A percentile compares a stretch with the other conserved stretches of the same genome.
phyloP scores from a whole-genome alignment of 257 asterid genomes.

The Nicotiana obtusifolia region DNA sequence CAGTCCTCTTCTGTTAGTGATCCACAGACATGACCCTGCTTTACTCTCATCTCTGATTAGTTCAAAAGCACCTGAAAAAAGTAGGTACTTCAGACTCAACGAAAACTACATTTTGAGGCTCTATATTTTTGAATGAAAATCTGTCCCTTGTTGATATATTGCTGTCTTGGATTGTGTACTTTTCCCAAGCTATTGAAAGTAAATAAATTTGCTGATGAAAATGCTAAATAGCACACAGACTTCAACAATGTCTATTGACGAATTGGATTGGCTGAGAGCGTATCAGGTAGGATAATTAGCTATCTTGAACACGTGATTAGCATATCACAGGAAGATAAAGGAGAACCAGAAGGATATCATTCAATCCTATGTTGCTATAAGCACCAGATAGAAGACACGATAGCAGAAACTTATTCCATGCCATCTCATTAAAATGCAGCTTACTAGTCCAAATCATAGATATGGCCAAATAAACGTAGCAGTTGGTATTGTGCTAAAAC shows the following conservation, averaged over 20 bases:
- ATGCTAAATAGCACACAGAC: too few relatives aligned
- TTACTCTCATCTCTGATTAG: slow-evolving; percentile 78
- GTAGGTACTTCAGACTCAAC: slow-evolving; percentile 19
- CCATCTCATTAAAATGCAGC: not conserved
- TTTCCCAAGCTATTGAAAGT: not conserved
- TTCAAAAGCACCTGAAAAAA: slow-evolving; percentile 64
- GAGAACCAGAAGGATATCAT: not conserved
- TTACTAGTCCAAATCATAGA: not conserved
- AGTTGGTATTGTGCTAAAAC: not conserved
- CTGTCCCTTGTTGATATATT: not conserved
- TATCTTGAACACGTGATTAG: too few relatives aligned
- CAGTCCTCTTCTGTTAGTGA: slow-evolving; percentile 73
- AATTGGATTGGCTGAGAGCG: too few relatives aligned
- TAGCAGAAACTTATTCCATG: too few relatives aligned
- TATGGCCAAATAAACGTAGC: not conserved
- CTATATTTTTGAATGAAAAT: not conserved
- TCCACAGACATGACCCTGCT: slow-evolving; percentile 95
- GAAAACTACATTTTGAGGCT: not conserved
- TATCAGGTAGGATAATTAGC: too few relatives aligned
- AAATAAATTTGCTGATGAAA: too few relatives aligned
- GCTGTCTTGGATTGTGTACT: not conserved
- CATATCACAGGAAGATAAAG: not conserved
- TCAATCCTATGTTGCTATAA: too few relatives aligned
- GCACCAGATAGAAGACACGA: too few relatives aligned
- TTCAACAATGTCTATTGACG: too few relatives aligned